Percentiles rank a stretch among this genome's conserved stretches.
Conservation (phyloP, 192 early-diverging fungal species). For the Paraglomus brasilianum region DNA sequence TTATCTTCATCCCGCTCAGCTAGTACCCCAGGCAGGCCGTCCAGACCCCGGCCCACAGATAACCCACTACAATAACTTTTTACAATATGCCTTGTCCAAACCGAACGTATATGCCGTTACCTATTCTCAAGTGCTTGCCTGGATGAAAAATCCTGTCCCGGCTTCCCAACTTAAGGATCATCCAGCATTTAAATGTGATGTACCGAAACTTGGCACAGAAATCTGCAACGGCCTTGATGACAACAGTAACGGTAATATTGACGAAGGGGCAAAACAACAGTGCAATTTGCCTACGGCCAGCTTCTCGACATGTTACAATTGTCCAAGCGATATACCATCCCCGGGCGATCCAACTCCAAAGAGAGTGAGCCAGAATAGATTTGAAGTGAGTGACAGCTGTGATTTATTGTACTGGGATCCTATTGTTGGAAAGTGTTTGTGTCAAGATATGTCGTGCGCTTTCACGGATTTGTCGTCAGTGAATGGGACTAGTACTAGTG, state of each 20-base stretch:
- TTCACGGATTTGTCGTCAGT: slow-evolving; percentile 43
- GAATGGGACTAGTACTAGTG: too few species aligned
- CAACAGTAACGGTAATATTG: slow-evolving; percentile 36
- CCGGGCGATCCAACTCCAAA: slow-evolving; percentile 45
- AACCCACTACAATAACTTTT: slow-evolving; percentile 45
- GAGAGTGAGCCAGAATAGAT: slow-evolving; percentile 39
- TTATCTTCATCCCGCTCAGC: slow-evolving; percentile 45
- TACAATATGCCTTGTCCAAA: slow-evolving; percentile 50
- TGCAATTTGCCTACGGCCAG: slow-evolving; percentile 51
- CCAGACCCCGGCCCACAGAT: slow-evolving; percentile 33
- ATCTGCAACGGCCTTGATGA: slow-evolving; percentile 74
- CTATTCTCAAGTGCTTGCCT: slow-evolving; percentile 63
- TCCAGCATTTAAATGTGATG: slow-evolving; percentile 62
- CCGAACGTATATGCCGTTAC: slow-evolving; percentile 76
- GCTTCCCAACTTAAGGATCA: slow-evolving; percentile 60
- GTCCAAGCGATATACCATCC: slow-evolving; percentile 45
- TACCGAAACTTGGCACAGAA: slow-evolving; percentile 56
- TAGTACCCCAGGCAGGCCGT: slow-evolving; percentile 37
- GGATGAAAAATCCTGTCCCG: slow-evolving; percentile 80
- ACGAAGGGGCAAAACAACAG: slow-evolving; percentile 37
- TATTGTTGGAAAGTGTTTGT: slow-evolving; percentile 59
- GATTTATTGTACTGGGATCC: slow-evolving; percentile 73
- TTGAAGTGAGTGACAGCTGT: slow-evolving; percentile 57
- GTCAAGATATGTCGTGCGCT: slow-evolving; percentile 52
- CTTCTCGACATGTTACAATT: slow-evolving; percentile 58